phyloP scores from a whole-genome alignment of 2,329 filamentous ascomycete species.

The Cordyceps farinosa region DNA sequence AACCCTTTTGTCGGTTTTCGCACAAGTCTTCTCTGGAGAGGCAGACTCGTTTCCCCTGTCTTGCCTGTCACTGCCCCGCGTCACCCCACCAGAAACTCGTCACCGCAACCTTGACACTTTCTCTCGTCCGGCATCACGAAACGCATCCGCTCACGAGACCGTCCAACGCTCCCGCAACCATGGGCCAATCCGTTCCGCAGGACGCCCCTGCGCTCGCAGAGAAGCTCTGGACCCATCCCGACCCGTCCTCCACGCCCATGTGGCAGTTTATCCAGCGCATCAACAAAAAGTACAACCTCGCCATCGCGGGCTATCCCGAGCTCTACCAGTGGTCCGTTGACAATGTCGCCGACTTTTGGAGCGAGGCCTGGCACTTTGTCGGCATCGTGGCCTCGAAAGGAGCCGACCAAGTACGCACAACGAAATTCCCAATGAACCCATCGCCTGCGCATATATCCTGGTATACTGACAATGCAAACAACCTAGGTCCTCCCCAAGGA shows the following conservation, averaged over 20 bases:
- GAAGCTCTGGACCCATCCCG: constrained; percentile 69
- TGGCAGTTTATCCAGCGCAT: constrained; percentile 67
- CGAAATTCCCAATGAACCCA: too few relatives aligned
- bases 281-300: constrained; percentile 62
- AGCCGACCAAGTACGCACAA: constrained; percentile 54
- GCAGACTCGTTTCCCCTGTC: neutral
- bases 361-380: constrained; percentile 77
- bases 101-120: neutral
- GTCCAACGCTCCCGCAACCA: neutral
- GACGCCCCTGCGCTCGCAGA: constrained; percentile 23
- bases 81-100: neutral
- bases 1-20: neutral
- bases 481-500: constrained; percentile 64
- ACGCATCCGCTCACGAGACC: neutral
- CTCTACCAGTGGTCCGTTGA: constrained; percentile 83
- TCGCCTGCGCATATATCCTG: too few relatives aligned
- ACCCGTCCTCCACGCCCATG: constrained; percentile 66
- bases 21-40: neutral
- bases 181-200: constrained; percentile 17
- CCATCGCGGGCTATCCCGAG: constrained; percentile 64
- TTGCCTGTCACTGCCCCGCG: neutral
- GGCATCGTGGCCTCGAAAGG: constrained; percentile 66
- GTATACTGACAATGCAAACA: neutral
- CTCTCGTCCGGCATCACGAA: neutral
- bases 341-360: constrained; percentile 76